Percentiles rank a stretch among this genome's conserved stretches.
phyloP scores from a whole-genome alignment of 257 asterid species.

The Euphrasia confusa region DNA sequence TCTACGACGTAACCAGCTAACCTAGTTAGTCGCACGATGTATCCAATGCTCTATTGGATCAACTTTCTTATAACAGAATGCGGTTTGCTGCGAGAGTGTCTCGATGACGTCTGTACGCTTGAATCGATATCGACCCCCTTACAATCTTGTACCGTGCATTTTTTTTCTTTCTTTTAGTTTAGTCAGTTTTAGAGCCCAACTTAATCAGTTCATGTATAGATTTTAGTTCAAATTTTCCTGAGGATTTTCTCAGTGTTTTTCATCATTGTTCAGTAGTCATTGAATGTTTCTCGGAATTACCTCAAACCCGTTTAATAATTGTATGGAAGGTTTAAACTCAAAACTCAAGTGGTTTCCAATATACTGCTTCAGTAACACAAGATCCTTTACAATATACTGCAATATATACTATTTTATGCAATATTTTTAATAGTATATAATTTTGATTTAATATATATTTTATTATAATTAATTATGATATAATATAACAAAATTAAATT shows the following conservation, averaged over 20 bases:
- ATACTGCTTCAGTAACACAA: too few relatives aligned
- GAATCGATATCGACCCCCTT: slow-evolving; percentile 1
- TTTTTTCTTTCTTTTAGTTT: background rate
- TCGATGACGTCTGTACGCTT: slow-evolving; percentile 6
- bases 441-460: too few relatives aligned
- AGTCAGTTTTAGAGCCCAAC: background rate
- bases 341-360: too few relatives aligned
- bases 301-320: too few relatives aligned
- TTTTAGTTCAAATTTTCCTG: background rate
- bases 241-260: background rate
- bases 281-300: background rate
- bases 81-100: slow-evolving; percentile 11
- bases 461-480: too few relatives aligned
- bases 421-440: too few relatives aligned
- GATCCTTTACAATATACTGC: too few relatives aligned
- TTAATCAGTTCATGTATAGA: background rate
- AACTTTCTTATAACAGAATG: background rate
- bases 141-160: slow-evolving; percentile 20
- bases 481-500: too few relatives aligned
- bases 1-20: slow-evolving; percentile 50
- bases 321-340: too few relatives aligned
- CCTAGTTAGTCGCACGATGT: background rate
- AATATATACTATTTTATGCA: too few relatives aligned
- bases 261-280: background rate
- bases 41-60: slow-evolving; percentile 32